A percentile compares a stretch with the other conserved stretches of the same genome.
phyloP scores from a whole-genome alignment of 2,329 filamentous ascomycete genomes.

The Pyricularia grisea region DNA sequence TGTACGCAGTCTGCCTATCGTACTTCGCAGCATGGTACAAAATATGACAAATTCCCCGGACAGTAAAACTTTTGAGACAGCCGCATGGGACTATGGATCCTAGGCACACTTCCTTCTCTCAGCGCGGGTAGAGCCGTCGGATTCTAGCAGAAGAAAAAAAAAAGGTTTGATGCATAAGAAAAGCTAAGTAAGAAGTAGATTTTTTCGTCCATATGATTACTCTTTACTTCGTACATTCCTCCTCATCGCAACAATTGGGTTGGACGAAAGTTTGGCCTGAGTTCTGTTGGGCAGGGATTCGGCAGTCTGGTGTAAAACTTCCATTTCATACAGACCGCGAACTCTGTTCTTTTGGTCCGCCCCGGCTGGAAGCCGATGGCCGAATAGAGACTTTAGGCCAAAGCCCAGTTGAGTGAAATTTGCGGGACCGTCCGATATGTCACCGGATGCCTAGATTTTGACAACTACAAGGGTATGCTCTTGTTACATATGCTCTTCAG shows the following conservation, averaged over 20 bases:
- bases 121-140: background rate
- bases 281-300: background rate
- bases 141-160: too few species aligned
- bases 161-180: background rate
- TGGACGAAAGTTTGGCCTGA: background rate
- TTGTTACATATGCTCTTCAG: too few species aligned
- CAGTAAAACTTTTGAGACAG: background rate
- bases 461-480: too few species aligned
- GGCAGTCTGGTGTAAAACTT: background rate
- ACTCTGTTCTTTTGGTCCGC: background rate
- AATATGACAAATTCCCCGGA: too few species aligned
- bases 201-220: background rate
- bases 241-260: background rate
- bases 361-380: background rate
- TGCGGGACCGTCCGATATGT: background rate
- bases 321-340: background rate
- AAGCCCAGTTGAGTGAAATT: too few species aligned
- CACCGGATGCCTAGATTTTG: too few species aligned
- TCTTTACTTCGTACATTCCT: too few species aligned
- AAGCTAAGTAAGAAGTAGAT: too few species aligned
- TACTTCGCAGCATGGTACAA: too few species aligned
- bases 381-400: too few species aligned
- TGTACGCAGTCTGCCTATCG: background rate
- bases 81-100: too few species aligned
- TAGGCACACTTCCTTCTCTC: background rate